Evolutionary conservation across 495 filamentous ascomycete genomes (phyloP).

Genomic region (Astrothelium subdiscretum): DNA sequence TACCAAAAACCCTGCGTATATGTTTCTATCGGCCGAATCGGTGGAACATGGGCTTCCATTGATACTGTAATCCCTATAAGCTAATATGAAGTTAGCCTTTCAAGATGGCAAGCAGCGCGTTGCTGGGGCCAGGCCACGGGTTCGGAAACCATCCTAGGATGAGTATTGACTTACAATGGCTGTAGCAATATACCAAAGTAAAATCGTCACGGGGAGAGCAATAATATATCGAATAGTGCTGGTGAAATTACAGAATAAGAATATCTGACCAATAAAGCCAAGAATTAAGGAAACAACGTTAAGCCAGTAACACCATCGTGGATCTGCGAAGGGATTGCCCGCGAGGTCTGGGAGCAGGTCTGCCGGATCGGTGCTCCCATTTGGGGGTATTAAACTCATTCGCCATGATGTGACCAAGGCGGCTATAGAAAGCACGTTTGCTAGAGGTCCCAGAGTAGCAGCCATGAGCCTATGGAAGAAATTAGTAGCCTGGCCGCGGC

Average conservation of each 20-base stretch:
- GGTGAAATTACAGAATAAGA: slow-evolving; percentile 78
- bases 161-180: slow-evolving; percentile 43
- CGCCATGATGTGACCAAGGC: slow-evolving; percentile 60
- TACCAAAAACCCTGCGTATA: slow-evolving; percentile 73
- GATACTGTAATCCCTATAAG: slow-evolving; percentile 48
- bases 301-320: slow-evolving; percentile 33
- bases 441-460: slow-evolving; percentile 59
- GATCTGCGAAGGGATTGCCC: slow-evolving; percentile 32
- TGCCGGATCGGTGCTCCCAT: neutral
- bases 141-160: too few species aligned
- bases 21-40: slow-evolving; percentile 42
- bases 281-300: slow-evolving; percentile 56
- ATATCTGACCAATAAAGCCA: slow-evolving; percentile 58
- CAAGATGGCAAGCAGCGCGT: neutral
- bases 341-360: slow-evolving; percentile 28
- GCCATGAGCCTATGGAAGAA: slow-evolving; percentile 39
- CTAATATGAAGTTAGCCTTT: slow-evolving; percentile 22
- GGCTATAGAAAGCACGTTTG: slow-evolving; percentile 66
- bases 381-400: slow-evolving; percentile 28
- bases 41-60: slow-evolving; percentile 51
- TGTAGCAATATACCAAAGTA: slow-evolving; percentile 56
- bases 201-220: slow-evolving; percentile 55
- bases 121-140: neutral
- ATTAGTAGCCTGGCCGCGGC: too few species aligned
- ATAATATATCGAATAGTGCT: slow-evolving; percentile 65